Percentiles rank a stretch among this genome's conserved stretches.
These are phyloP conservation scores for Chamaecyparis obtusa DNA, from an alignment of 75 land plant genomes.

Conservation along the genomic window DNA sequence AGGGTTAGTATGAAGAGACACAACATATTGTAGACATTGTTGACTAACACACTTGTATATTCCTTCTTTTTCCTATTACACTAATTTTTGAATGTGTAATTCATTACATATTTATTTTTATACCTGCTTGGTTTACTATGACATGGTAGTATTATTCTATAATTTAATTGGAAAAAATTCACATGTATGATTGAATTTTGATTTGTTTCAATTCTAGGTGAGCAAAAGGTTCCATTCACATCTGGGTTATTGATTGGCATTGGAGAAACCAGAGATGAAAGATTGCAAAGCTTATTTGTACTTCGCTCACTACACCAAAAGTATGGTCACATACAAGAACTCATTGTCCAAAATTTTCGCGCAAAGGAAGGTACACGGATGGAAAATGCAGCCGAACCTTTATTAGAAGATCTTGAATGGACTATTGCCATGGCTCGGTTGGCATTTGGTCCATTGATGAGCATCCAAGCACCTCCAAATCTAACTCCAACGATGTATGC, in stretches of 20 bases:
- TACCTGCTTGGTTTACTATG: not conserved
- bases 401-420: slow-evolving; percentile 32
- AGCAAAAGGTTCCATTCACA: slow-evolving; percentile 36
- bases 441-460: slow-evolving; percentile 38
- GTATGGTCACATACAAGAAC: slow-evolving; percentile 43
- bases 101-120: not conserved
- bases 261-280: slow-evolving; percentile 38
- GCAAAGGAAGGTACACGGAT: slow-evolving; percentile 40
- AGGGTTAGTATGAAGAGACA: not conserved
- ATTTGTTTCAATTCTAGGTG: slow-evolving; percentile 13
- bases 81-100: not conserved
- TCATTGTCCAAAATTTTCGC: slow-evolving; percentile 40
- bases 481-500: slow-evolving; percentile 29
- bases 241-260: slow-evolving; percentile 40
- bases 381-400: slow-evolving; percentile 34
- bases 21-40: not conserved
- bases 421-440: slow-evolving; percentile 46
- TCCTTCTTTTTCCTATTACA: not conserved
- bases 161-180: not conserved
- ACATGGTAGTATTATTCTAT: not conserved
- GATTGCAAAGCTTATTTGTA: slow-evolving; percentile 26
- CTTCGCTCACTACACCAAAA: slow-evolving; percentile 33
- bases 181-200: not conserved
- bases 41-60: not conserved
- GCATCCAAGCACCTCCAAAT: slow-evolving; percentile 46